phyloP scores from a whole-genome alignment of 257 asterid genomes.

The Solanum raphanifolium region DNA sequence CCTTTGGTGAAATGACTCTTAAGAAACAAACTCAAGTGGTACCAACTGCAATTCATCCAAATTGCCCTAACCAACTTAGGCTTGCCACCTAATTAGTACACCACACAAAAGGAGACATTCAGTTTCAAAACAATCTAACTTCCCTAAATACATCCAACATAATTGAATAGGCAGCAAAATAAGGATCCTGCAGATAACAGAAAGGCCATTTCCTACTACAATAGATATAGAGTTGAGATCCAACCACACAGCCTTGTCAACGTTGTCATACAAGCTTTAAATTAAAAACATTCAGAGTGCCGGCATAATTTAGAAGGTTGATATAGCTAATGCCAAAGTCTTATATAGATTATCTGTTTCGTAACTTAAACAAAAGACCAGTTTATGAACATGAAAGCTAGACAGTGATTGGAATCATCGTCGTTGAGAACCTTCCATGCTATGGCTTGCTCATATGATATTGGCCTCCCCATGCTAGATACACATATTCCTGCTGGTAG shows the following conservation, averaged over 20 bases:
- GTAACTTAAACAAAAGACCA: constrained; percentile 69
- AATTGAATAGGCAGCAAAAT: neutral
- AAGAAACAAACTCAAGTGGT: neutral
- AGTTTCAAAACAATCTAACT: neutral
- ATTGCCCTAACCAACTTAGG: neutral
- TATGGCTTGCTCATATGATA: constrained; percentile 72
- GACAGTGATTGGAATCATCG: constrained; percentile 68
- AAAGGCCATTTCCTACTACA: neutral
- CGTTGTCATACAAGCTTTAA: neutral
- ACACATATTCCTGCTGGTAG: constrained; percentile 73
- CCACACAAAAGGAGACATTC: neutral
- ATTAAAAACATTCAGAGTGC: constrained; percentile 25
- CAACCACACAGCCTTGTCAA: neutral
- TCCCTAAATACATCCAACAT: neutral
- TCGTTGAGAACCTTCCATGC: constrained; percentile 88
- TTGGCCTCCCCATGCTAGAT: constrained; percentile 91
- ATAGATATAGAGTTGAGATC: neutral
- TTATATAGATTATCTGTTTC: neutral
- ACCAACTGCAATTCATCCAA: neutral
- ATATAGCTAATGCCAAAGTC: neutral
- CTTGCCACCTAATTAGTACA: neutral
- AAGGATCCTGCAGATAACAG: neutral
- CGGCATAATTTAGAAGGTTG: constrained; percentile 1
- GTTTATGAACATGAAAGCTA: constrained; percentile 89
- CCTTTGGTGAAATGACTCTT: neutral